A percentile compares a stretch with the other conserved stretches of the same genome.
phyloP scores from a whole-genome alignment of 768 basidiomycete species.

The Harrya chromipes region DNA sequence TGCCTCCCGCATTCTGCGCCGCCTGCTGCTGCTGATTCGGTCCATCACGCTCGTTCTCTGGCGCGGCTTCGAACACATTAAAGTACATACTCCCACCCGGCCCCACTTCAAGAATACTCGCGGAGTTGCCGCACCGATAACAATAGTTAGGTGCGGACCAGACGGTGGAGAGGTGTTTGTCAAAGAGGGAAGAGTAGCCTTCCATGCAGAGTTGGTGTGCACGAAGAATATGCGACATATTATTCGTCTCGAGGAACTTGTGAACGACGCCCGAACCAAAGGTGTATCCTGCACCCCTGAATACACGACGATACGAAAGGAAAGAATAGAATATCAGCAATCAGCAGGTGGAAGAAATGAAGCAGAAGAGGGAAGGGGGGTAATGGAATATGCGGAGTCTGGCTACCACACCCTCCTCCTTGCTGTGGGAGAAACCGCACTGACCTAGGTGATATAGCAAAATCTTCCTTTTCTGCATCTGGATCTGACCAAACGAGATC shows the following conservation, averaged over 20 bases:
- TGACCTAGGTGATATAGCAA: conserved; percentile 96
- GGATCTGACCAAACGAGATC: conserved; percentile 99
- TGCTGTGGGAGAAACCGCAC: conserved; percentile 24
- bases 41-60: conserved; percentile 94
- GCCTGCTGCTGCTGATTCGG: conserved; percentile 64
- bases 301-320: conserved; percentile 3
- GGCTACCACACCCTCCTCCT: conserved; percentile 4
- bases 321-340: conserved; percentile 6
- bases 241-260: conserved; percentile 94
- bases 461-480: conserved; percentile 98
- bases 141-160: conserved; percentile 99
- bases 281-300: conserved; percentile 95
- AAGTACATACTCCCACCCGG: conserved; percentile 88
- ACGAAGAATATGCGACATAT: conserved; percentile 95
- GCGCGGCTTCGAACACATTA: conserved; percentile 98
- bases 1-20: conserved; percentile 65
- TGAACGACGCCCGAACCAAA: conserved; percentile 97
- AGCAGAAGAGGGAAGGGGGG: conserved; percentile 3
- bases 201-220: conserved; percentile 99
- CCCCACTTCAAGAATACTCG: conserved; percentile 93
- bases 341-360: conserved; percentile 5
- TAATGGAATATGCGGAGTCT: conserved; percentile 9
- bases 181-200: conserved; percentile 96
- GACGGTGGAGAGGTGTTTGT: conserved; percentile 92
- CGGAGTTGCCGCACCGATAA: conserved; percentile 96